phyloP scores from a whole-genome alignment of 192 early-diverging fungal genomes.

The Coemansia sp. region DNA sequence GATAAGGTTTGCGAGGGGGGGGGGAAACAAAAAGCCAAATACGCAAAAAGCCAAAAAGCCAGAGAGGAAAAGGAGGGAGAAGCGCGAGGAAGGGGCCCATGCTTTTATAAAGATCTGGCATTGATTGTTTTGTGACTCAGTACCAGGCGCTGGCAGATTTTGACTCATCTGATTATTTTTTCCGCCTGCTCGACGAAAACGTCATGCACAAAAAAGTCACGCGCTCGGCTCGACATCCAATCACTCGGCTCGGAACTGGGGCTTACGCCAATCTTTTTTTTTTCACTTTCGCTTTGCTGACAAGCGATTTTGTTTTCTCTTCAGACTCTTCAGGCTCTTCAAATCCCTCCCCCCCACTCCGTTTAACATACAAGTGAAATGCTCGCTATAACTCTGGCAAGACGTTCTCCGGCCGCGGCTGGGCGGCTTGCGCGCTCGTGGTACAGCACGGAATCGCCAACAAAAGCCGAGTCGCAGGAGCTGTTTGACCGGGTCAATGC shows the following conservation, averaged over 20 bases:
- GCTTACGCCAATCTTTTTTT: too few relatives aligned
- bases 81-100: too few relatives aligned
- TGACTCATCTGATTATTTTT: too few relatives aligned
- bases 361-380: not conserved
- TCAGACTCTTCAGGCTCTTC: not conserved
- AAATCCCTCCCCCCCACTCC: not conserved
- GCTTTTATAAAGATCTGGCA: too few relatives aligned
- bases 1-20: not conserved
- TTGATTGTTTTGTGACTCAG: too few relatives aligned
- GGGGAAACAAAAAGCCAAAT: not conserved
- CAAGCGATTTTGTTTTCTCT: not conserved
- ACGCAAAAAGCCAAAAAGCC: too few relatives aligned
- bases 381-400: not conserved
- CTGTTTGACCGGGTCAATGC: conserved; percentile 40
- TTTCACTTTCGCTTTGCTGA: not conserved
- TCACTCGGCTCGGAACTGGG: too few relatives aligned
- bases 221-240: too few relatives aligned
- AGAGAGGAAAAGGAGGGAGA: not conserved
- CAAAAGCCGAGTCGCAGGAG: conserved; percentile 40
- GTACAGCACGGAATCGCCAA: conserved; percentile 9
- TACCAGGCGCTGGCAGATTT: too few relatives aligned
- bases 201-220: too few relatives aligned
- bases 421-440: conserved; percentile 3
- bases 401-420: not conserved
- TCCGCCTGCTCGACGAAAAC: too few relatives aligned